Evolutionary conservation across 306 rosid species (phyloP).

Genomic region (Dalbergia cultrata): DNA sequence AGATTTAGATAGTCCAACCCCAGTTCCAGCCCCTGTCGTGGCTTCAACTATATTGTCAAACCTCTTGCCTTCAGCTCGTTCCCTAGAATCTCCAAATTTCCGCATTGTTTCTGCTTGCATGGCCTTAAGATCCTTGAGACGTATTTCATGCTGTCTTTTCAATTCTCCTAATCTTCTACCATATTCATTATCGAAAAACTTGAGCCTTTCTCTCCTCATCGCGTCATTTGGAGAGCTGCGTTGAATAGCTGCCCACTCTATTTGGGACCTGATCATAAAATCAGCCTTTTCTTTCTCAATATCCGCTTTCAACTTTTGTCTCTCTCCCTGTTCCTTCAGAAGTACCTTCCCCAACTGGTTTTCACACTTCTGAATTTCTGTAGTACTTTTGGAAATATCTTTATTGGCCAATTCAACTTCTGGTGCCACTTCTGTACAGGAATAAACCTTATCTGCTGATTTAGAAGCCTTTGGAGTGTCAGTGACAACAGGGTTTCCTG

Average conservation of each 20-base stretch:
- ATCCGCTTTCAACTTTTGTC: conserved; percentile 24
- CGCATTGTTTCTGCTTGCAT: conserved; percentile 51
- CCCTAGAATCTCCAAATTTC: conserved; percentile 59
- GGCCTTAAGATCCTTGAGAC: conserved; percentile 60
- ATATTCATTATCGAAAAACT: conserved; percentile 42
- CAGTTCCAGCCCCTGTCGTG: conserved; percentile 33
- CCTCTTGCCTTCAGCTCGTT: conserved; percentile 41
- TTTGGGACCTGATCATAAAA: conserved; percentile 45
- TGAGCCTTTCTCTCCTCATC: conserved; percentile 50
- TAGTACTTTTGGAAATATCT: conserved; percentile 58
- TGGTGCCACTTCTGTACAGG: conserved; percentile 30
- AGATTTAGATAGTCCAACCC: conserved; percentile 40
- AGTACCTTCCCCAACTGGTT: conserved; percentile 57
- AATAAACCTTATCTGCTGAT: conserved; percentile 37
- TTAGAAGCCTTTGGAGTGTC: conserved; percentile 53
- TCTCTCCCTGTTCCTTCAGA: conserved; percentile 53
- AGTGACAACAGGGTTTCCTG: conserved; percentile 40
- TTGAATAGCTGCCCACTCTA: conserved; percentile 52
- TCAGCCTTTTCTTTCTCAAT: conserved; percentile 48
- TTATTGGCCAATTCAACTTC: conserved; percentile 45
- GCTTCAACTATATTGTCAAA: conserved; percentile 36
- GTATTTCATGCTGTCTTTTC: conserved; percentile 44
- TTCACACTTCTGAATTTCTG: conserved; percentile 55
- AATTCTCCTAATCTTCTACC: conserved; percentile 48
- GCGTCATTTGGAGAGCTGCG: conserved; percentile 46